Evolutionary conservation across 345 rosid genomes (phyloP), one percentile per base, ranked within the genome.

Genomic region (Orychophragmus violaceus): DNA sequence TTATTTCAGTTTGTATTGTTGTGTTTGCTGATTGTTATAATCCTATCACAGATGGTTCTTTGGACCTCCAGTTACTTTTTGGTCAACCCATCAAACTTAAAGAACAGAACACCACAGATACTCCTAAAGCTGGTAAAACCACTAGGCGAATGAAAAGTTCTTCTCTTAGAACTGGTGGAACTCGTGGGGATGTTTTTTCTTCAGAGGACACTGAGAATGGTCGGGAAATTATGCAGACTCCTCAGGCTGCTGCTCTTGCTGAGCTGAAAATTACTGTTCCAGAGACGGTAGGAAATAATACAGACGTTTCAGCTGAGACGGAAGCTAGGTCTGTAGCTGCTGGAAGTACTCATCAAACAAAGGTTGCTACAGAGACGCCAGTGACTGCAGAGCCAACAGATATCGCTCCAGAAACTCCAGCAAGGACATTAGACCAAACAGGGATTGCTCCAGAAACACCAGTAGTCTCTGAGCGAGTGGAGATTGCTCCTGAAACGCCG

Each of bases 401-500:
- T 12, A 49, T 68, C 62, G 60, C 74, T 49, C 69, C 70, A 8
- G 74, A 68, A 48, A 67, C 65, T 37, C 74, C 62, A 27, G 57
- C 17, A 44, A 59, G 68, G 49, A 59, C 21, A 52, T 44, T 74
- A 51, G 58, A 45, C 37, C 76, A 60, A 53, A 45, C 16, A 39
- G 39, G 24, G 48, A 62, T 75, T 62, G 70, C 66, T 39, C 69
- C 78, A 7, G 70, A 68, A 27, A 64, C 64, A 58, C 74, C 62
- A 25, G 53, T 14, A n/a, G 51, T 39, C 64, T 63, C 51, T 16
- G 78, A 74, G 60, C 62, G 70, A 75, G 64, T 56, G 24, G 77
- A 76, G 69, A 78, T 89, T 53, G 92, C 93, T 59, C 91, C 94
- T 22, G 85, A 81, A 56, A 90, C 94, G 21, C 98, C 96, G 0